These are phyloP conservation scores for Termitomyces bulborhizus DNA, from an alignment of 768 basidiomycete genomes.

Conservation along the genomic window DNA sequence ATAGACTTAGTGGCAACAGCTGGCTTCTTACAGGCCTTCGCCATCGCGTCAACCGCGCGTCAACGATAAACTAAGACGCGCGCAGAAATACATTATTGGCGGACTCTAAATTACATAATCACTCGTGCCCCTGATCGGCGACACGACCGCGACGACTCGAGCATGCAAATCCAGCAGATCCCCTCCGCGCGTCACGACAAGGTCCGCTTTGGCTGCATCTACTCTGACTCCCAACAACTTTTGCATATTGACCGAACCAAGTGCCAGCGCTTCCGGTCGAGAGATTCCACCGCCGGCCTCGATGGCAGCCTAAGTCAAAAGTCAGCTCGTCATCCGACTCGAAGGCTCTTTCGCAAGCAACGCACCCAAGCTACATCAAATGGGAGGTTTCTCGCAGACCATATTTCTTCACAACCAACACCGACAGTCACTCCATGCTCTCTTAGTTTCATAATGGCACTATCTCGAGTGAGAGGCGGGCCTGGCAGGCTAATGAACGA, in stretches of 20 bases:
- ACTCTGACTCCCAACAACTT: conserved; percentile 30
- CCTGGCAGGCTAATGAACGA: conserved; percentile 48
- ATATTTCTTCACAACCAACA: conserved; percentile 55
- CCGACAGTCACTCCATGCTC: conserved; percentile 69
- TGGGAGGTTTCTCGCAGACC: conserved; percentile 69
- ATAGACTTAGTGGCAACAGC: conserved; percentile 24
- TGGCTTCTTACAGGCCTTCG: conserved; percentile 23
- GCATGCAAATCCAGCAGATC: conserved; percentile 41
- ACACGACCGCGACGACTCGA: conserved; percentile 50
- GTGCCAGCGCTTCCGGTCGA: conserved; percentile 35
- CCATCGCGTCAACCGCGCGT: conserved; percentile 16
- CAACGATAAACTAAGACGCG: not conserved
- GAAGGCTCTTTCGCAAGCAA: conserved; percentile 1
- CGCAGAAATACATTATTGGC: not conserved
- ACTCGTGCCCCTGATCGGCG: conserved; percentile 22
- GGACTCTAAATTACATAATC: conserved; percentile 7
- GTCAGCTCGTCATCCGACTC: not conserved
- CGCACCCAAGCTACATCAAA: conserved; percentile 82
- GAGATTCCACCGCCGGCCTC: conserved; percentile 34
- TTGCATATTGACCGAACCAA: conserved; percentile 42
- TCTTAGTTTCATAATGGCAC: conserved; percentile 52
- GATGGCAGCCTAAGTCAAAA: conserved; percentile 31
- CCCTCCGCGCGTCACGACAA: conserved; percentile 52
- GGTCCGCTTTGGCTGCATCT: conserved; percentile 34
- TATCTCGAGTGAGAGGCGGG: conserved; percentile 57